These are phyloP conservation scores for Penicillium oxalicum DNA, from an alignment of 2,329 filamentous ascomycete genomes.

Conservation along the genomic window DNA sequence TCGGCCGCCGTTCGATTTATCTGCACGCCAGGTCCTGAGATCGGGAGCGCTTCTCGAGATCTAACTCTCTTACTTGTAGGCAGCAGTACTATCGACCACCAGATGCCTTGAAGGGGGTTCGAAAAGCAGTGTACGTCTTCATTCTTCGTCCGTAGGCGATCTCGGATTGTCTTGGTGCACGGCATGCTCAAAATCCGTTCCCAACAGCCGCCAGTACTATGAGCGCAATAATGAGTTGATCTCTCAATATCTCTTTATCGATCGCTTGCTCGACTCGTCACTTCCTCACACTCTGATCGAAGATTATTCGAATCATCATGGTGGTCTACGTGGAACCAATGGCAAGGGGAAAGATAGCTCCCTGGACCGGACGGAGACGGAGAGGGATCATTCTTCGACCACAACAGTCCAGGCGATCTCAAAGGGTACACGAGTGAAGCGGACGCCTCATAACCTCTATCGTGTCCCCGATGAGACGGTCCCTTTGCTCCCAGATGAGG, in stretches of 20 bases:
- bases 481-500: conserved; percentile 26
- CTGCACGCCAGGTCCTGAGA: too few relatives aligned
- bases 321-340: not conserved
- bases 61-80: conserved; percentile 26
- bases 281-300: conserved; percentile 88
- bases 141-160: not conserved
- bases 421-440: conserved; percentile 48
- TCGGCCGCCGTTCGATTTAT: too few relatives aligned
- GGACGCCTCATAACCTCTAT: conserved; percentile 82
- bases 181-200: too few relatives aligned
- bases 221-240: conserved; percentile 82
- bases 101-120: conserved; percentile 65
- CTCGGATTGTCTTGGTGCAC: not conserved
- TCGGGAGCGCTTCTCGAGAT: not conserved
- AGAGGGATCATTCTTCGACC: conserved; percentile 22
- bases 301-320: conserved; percentile 57
- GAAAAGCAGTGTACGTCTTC: conserved; percentile 58
- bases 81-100: conserved; percentile 80
- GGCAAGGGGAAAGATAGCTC: conserved; percentile 23
- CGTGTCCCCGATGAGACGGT: conserved; percentile 48
- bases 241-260: conserved; percentile 90
- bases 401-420: conserved; percentile 45
- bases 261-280: conserved; percentile 81
- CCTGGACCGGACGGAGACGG: conserved; percentile 39
- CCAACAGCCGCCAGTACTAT: conserved; percentile 67